Percentiles rank a stretch among this genome's conserved stretches.
These are phyloP conservation scores for Manihot esculenta DNA, from an alignment of 441 rosid genomes.

Conservation along the genomic window DNA sequence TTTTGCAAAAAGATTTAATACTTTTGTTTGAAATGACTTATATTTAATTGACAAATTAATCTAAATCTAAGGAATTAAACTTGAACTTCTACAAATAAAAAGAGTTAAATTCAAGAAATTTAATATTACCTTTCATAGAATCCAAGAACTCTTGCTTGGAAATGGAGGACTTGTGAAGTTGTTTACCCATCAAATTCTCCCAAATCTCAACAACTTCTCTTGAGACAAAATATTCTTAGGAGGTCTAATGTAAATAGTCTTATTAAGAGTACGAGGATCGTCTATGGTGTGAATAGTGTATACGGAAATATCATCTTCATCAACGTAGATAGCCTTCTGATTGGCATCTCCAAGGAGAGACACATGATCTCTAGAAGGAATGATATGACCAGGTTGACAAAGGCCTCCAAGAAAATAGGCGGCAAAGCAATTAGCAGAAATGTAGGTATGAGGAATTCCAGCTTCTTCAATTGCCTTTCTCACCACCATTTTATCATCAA, in stretches of 20 bases:
- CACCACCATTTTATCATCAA: slow-evolving; percentile 57
- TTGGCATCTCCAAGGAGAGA: slow-evolving; percentile 43
- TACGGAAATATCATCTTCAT: slow-evolving; percentile 52
- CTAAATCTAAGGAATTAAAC: no score
- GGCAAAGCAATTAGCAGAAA: slow-evolving; percentile 60
- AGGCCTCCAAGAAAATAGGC: slow-evolving; percentile 51
- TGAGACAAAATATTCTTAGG: slow-evolving; percentile 50
- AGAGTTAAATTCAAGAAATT: no score
- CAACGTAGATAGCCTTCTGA: slow-evolving; percentile 47
- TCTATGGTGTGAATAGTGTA: slow-evolving; percentile 42
- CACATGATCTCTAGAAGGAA: slow-evolving; percentile 49
- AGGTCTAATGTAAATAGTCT: slow-evolving; percentile 43
- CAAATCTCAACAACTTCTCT: slow-evolving; percentile 45
- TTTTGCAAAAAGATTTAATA: no score
- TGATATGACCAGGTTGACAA: slow-evolving; percentile 48
- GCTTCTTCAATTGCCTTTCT: slow-evolving; percentile 50
- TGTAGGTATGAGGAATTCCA: slow-evolving; percentile 40
- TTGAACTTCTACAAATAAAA: no score
- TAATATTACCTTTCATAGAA: slow-evolving; percentile 33
- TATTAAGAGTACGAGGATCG: slow-evolving; percentile 54
- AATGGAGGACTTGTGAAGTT: slow-evolving; percentile 38
- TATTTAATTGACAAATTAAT: no score
- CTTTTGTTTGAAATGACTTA: no score
- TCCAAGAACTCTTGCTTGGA: slow-evolving; percentile 42
- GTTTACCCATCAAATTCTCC: slow-evolving; percentile 51